Percentiles rank a stretch among this genome's conserved stretches.
Conservation (phyloP, 306 rosid genomes). For the Sphenostylis stenocarpa region DNA sequence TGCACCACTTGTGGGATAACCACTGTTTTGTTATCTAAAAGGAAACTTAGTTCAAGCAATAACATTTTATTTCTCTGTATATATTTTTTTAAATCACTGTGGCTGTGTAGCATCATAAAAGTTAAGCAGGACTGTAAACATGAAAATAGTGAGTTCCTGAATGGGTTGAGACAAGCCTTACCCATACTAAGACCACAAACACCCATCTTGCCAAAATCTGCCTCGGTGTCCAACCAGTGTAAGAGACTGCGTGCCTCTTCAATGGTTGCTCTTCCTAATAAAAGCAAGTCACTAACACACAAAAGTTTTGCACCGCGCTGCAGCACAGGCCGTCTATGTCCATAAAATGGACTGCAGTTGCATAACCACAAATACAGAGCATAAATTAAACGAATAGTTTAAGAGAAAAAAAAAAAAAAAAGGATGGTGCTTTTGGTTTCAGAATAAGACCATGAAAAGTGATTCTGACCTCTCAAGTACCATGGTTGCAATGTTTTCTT, state of each 20-base stretch:
- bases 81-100: too few species aligned
- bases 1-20: neutral
- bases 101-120: constrained; percentile 7
- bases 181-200: constrained; percentile 99
- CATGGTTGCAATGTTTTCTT: constrained; percentile 94
- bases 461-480: constrained; percentile 89
- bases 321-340: constrained; percentile 89
- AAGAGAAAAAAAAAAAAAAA: neutral
- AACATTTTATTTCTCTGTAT: constrained; percentile 17
- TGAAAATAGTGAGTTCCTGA: constrained; percentile 15
- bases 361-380: constrained; percentile 23
- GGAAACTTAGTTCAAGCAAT: constrained; percentile 15
- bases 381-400: neutral
- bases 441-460: constrained; percentile 18
- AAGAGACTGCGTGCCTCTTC: constrained; percentile 94
- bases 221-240: constrained; percentile 88
- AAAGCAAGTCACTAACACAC: constrained; percentile 97
- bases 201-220: constrained; percentile 93
- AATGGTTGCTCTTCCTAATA: constrained; percentile 94
- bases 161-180: constrained; percentile 47
- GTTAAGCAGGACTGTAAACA: constrained; percentile 20
- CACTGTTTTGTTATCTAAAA: neutral
- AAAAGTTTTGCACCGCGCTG: constrained; percentile 91
- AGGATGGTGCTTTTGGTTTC: neutral
- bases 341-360: constrained; percentile 90